phyloP scores from a whole-genome alignment of 345 rosid species.

The Litchi chinensis region DNA sequence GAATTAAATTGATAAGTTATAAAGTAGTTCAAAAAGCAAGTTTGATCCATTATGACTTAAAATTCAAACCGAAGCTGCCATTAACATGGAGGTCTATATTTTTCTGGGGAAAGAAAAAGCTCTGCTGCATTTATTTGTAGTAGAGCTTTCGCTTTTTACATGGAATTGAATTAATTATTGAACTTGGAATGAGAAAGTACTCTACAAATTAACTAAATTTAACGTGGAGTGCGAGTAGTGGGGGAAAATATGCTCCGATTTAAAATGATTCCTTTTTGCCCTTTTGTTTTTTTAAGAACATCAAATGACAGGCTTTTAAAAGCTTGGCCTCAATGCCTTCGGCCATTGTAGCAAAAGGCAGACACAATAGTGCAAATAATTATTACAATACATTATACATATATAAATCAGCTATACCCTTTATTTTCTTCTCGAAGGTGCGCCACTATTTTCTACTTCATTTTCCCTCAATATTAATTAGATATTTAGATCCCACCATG shows the following conservation, averaged over 20 bases:
- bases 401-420: neutral
- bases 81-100: neutral
- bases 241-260: neutral
- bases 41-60: too few species aligned
- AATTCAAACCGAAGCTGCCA: neutral
- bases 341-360: neutral
- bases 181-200: neutral
- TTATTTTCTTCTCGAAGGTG: neutral
- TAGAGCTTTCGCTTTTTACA: neutral
- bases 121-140: constrained; percentile 1
- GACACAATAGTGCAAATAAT: neutral
- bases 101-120: neutral
- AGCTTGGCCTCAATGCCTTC: constrained; percentile 10
- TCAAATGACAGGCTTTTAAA: neutral
- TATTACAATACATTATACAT: neutral
- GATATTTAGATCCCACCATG: too few species aligned
- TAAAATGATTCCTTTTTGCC: neutral
- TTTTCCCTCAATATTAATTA: neutral
- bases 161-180: neutral
- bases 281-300: neutral
- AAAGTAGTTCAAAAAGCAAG: too few species aligned
- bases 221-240: neutral
- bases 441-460: neutral
- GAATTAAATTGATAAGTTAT: neutral
- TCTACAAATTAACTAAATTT: neutral